These are phyloP conservation scores for Hypericum androsaemum DNA, from an alignment of 345 rosid genomes.

Conservation along the genomic window DNA sequence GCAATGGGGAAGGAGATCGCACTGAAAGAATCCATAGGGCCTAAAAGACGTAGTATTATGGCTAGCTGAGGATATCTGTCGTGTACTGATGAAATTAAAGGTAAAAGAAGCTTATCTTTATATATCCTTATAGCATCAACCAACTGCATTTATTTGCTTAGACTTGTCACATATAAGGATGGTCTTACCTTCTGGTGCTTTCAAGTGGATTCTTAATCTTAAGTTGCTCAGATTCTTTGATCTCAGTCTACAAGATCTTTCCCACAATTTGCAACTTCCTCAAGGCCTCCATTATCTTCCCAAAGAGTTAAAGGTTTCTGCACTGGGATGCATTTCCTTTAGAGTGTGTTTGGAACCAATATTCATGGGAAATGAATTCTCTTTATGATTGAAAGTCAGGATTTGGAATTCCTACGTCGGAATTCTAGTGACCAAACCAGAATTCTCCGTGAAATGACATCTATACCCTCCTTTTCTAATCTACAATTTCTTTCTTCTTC, in stretches of 20 bases:
- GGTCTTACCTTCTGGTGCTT: neutral
- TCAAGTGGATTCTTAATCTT: neutral
- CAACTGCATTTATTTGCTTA: too few relatives aligned
- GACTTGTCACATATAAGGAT: too few relatives aligned
- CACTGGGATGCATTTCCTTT: neutral
- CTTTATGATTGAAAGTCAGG: too few relatives aligned
- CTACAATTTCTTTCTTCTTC: too few relatives aligned
- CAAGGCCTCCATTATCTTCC: too few relatives aligned
- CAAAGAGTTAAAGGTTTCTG: neutral
- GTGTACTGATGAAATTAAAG: constrained; percentile 5
- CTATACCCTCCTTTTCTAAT: too few relatives aligned
- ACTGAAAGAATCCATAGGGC: constrained; percentile 1
- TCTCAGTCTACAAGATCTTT: neutral
- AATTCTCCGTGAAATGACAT: too few relatives aligned
- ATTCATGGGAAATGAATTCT: too few relatives aligned
- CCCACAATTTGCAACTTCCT: neutral
- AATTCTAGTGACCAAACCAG: too few relatives aligned
- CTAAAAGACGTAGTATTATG: constrained; percentile 14
- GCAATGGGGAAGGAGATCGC: constrained; percentile 13
- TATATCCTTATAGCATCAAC: neutral
- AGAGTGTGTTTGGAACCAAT: too few relatives aligned
- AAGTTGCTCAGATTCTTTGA: neutral
- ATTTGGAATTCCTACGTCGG: too few relatives aligned
- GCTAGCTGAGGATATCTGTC: constrained; percentile 12
- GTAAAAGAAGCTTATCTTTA: constrained; percentile 5